A percentile compares a stretch with the other conserved stretches of the same genome.
phyloP scores from a whole-genome alignment of 257 asterid species.

The Ajuga chamaepitys region DNA sequence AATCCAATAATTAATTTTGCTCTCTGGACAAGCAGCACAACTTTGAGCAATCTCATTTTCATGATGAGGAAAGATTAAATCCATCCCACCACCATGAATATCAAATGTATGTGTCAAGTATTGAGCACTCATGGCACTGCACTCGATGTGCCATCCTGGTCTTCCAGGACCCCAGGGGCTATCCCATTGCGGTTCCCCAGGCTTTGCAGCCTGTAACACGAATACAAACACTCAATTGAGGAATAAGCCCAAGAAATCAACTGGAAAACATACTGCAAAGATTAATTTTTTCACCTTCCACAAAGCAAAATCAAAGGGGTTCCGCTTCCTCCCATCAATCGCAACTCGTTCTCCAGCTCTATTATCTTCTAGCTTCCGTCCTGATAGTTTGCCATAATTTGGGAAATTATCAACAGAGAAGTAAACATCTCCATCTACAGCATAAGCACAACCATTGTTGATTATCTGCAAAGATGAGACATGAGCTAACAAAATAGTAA shows the following conservation, averaged over 20 bases:
- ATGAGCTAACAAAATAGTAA: not conserved
- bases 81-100: conserved; percentile 97
- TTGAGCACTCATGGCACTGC: conserved; percentile 94
- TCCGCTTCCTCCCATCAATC: conserved; percentile 60
- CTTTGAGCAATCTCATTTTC: conserved; percentile 92
- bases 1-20: conserved; percentile 69
- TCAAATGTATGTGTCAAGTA: conserved; percentile 74
- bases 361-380: conserved; percentile 68
- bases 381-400: conserved; percentile 65
- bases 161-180: conserved; percentile 98
- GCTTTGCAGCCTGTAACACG: conserved; percentile 67
- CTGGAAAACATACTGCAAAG: not conserved
- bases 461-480: conserved; percentile 41
- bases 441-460: conserved; percentile 54
- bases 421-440: conserved; percentile 66
- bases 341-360: conserved; percentile 69
- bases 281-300: conserved; percentile 57
- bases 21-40: conserved; percentile 82
- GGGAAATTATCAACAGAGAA: conserved; percentile 68
- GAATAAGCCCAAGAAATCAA: not conserved
- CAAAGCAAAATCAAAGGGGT: conserved; percentile 86
- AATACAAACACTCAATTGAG: not conserved
- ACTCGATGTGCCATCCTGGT: conserved; percentile 97
- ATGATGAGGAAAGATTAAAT: conserved; percentile 83
- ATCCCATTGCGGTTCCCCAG: conserved; percentile 85